Evolutionary conservation across 805 yeast genomes (phyloP).

Genomic region (Kodamaea hsintzibuensis): DNA sequence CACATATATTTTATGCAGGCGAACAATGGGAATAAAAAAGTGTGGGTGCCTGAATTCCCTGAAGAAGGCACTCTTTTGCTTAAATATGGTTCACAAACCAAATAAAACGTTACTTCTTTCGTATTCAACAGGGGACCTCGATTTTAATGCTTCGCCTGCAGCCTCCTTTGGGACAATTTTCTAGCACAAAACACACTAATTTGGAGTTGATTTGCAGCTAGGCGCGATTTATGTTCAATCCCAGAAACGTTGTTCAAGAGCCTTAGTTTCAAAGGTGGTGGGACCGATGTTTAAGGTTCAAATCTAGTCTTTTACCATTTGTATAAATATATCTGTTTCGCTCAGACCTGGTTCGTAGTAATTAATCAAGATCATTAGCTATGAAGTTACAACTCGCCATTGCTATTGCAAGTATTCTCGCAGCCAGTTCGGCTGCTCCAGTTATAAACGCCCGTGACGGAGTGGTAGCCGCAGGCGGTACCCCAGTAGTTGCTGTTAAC

Average conservation of each 20-base stretch:
- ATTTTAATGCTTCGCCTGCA: background rate
- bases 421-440: slow-evolving; percentile 1
- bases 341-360: background rate
- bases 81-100: background rate
- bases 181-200: background rate
- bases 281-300: background rate
- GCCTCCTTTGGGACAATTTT: slow-evolving; percentile 1
- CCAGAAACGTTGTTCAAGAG: background rate
- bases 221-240: background rate
- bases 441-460: background rate
- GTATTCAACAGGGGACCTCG: background rate
- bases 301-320: background rate
- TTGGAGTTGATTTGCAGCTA: slow-evolving; percentile 1
- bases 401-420: background rate
- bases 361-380: background rate
- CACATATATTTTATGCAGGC: background rate
- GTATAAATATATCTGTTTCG: background rate
- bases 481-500: background rate
- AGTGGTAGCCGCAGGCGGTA: slow-evolving; percentile 1
- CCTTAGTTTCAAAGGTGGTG: background rate
- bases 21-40: background rate
- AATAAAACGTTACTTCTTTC: background rate
- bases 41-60: slow-evolving; percentile 3
- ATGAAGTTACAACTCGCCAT: slow-evolving; percentile 1
- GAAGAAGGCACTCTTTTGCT: background rate